Evolutionary conservation across 352 stramenopile species (phyloP).

Genomic region (Phytopythium oedochilum): DNA sequence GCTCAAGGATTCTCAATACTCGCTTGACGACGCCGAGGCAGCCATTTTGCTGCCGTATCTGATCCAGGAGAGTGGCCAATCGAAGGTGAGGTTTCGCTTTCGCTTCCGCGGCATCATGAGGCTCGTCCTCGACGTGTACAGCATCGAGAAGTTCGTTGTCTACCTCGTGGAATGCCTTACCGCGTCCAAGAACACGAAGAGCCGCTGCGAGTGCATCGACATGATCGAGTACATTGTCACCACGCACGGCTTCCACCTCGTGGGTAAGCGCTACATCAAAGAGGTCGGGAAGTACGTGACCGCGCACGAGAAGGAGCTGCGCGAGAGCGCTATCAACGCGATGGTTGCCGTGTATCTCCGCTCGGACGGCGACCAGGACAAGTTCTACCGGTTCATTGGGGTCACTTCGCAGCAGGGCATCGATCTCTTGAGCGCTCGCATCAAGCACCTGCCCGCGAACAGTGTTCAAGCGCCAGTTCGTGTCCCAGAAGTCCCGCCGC

Average conservation of each 20-base stretch:
- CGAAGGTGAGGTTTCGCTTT: conserved; percentile 77
- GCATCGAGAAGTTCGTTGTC: conserved; percentile 61
- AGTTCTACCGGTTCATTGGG: conserved; percentile 71
- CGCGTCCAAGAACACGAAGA: conserved; percentile 84
- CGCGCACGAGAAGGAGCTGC: conserved; percentile 79
- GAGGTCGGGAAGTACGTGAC: conserved; percentile 77
- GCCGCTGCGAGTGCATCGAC: conserved; percentile 80
- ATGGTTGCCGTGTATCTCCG: conserved; percentile 68
- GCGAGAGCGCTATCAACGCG: conserved; percentile 67
- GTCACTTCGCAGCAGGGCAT: conserved; percentile 79
- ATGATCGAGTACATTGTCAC: conserved; percentile 75
- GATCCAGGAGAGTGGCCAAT: conserved; percentile 80
- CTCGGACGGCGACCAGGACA: conserved; percentile 65
- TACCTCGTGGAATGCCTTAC: conserved; percentile 84
- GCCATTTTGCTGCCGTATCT: conserved; percentile 78
- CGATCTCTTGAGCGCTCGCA: conserved; percentile 64
- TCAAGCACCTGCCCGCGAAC: conserved; percentile 67
- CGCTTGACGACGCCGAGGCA: conserved; percentile 80
- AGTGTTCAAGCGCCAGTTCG: conserved; percentile 12
- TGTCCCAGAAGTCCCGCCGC: conserved; percentile 4
- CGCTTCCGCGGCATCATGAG: conserved; percentile 85
- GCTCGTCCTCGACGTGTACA: conserved; percentile 76
- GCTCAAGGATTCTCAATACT: conserved; percentile 55
- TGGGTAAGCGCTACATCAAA: conserved; percentile 74
- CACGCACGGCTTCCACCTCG: conserved; percentile 45